phyloP scores from a whole-genome alignment of 2,329 filamentous ascomycete species.

The Cadophora sp. region DNA sequence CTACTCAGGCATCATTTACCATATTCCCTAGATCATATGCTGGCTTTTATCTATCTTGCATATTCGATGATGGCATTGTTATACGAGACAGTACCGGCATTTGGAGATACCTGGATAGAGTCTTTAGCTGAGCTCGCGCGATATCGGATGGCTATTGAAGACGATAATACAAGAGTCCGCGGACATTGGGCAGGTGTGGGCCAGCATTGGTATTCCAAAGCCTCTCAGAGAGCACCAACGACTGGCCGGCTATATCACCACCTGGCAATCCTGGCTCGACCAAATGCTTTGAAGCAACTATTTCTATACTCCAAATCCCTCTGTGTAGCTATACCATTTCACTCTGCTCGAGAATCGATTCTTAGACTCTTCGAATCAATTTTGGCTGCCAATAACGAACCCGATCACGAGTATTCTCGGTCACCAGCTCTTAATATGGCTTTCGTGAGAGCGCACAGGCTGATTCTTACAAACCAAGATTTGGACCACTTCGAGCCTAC shows the following conservation, averaged over 20 bases:
- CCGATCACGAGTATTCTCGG: conserved; percentile 46
- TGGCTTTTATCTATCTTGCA: conserved; percentile 88
- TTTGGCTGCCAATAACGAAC: conserved; percentile 48
- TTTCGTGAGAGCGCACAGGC: conserved; percentile 69
- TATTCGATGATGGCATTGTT: conserved; percentile 91
- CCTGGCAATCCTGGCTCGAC: conserved; percentile 77
- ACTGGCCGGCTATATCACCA: conserved; percentile 88
- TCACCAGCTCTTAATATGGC: conserved; percentile 59
- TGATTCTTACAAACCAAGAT: conserved; percentile 63
- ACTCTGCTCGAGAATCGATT: conserved; percentile 70
- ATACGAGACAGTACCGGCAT: conserved; percentile 82
- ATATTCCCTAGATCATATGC: conserved; percentile 83
- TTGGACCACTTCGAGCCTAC: conserved; percentile 55
- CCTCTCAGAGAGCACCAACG: conserved; percentile 74
- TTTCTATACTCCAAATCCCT: conserved; percentile 76
- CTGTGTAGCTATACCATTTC: conserved; percentile 63
- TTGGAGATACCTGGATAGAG: conserved; percentile 86
- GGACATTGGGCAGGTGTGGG: conserved; percentile 85
- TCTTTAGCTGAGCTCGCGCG: conserved; percentile 85
- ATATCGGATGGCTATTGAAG: conserved; percentile 90
- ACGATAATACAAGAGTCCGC: conserved; percentile 73
- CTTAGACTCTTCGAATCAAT: conserved; percentile 71
- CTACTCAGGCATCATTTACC: conserved; percentile 77
- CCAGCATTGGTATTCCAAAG: conserved; percentile 73
- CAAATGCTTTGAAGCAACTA: conserved; percentile 72